These are phyloP conservation scores for Solanum dulcamara DNA, from an alignment of 257 asterid species.

Conservation along the genomic window DNA sequence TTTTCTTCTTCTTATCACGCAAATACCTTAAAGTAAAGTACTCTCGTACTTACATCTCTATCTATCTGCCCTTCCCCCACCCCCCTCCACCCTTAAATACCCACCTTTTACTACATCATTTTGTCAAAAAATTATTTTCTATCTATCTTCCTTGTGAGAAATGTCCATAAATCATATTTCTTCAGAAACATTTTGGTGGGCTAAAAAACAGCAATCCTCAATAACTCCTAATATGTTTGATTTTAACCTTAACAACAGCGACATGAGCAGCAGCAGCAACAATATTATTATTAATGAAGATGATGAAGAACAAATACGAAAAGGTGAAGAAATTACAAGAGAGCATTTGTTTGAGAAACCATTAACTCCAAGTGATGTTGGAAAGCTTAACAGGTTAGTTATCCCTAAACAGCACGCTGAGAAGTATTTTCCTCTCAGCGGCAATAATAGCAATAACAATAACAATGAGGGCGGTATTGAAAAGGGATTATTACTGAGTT, in stretches of 20 bases:
- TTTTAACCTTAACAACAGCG: conserved; percentile 56
- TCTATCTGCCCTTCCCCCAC: conserved; percentile 6
- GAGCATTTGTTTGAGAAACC: conserved; percentile 74
- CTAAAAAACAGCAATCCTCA: conserved; percentile 19
- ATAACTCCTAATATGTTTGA: conserved; percentile 15
- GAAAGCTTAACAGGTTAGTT: conserved; percentile 88
- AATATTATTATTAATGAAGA: conserved; percentile 14
- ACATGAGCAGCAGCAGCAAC: neutral
- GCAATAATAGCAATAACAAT: neutral
- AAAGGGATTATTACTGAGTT: conserved; percentile 52
- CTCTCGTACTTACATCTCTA: conserved; percentile 13
- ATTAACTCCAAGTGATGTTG: conserved; percentile 91
- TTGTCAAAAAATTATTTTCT: neutral
- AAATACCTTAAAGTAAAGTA: conserved; percentile 49
- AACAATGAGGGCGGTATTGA: conserved; percentile 28
- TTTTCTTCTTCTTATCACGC: conserved; percentile 45
- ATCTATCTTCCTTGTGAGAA: neutral
- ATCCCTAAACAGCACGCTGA: conserved; percentile 94
- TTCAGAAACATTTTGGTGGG: conserved; percentile 43
- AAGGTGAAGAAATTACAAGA: conserved; percentile 12
- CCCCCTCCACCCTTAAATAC: neutral
- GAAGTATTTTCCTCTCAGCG: conserved; percentile 62
- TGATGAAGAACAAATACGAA: neutral
- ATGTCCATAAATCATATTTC: conserved; percentile 66
- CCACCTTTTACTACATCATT: neutral